Evolutionary conservation across 495 filamentous ascomycete genomes (phyloP).

Genomic region (Penicillium cinerascens): DNA sequence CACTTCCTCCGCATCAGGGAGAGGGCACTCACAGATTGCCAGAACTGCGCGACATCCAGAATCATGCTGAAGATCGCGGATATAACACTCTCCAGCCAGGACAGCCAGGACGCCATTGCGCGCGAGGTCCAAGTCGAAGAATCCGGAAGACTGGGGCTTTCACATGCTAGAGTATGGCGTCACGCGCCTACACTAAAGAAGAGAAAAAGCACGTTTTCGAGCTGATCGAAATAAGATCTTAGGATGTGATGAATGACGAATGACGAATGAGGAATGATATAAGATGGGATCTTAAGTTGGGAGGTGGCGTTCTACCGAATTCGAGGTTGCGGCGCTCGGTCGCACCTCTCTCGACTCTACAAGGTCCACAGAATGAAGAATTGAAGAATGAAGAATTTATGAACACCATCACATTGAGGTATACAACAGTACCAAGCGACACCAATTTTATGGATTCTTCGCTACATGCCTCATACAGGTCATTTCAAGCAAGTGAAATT

Average conservation of each 20-base stretch:
- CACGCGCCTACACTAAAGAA: too few relatives aligned
- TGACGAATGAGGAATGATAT: background rate
- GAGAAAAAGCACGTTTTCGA: background rate
- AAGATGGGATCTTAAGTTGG: background rate
- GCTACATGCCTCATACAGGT: constrained; percentile 30
- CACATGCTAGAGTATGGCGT: constrained; percentile 39
- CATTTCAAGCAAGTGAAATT: constrained; percentile 20
- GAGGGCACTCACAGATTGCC: constrained; percentile 52
- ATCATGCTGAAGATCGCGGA: constrained; percentile 52
- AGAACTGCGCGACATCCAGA: constrained; percentile 60
- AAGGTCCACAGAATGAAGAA: background rate
- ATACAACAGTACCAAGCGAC: background rate
- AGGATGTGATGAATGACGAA: background rate
- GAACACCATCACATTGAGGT: background rate
- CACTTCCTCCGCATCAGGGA: background rate
- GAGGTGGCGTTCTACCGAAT: background rate
- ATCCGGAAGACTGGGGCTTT: constrained; percentile 19
- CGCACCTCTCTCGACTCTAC: background rate
- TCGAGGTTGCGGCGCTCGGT: background rate
- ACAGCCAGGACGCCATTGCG: constrained; percentile 25
- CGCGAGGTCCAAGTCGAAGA: constrained; percentile 3
- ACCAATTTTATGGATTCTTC: background rate
- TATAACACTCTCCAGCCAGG: constrained; percentile 31
- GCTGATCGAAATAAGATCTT: background rate
- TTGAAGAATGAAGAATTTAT: background rate